These are phyloP conservation scores for Cydonia oblonga DNA, from an alignment of 331 rosid species.

Conservation along the genomic window DNA sequence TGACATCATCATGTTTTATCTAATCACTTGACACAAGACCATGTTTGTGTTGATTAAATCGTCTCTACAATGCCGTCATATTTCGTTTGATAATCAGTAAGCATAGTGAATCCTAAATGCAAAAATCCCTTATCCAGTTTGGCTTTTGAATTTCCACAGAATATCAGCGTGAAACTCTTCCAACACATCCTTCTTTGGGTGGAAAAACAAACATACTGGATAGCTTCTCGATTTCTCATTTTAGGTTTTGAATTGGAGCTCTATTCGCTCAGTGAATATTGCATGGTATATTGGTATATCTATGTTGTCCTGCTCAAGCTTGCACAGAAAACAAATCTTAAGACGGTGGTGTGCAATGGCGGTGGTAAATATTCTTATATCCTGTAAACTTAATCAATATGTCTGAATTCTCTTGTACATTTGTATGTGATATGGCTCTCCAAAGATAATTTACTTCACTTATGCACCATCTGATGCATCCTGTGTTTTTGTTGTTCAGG, in stretches of 20 bases:
- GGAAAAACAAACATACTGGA: conserved; percentile 94
- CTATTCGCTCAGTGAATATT: conserved; percentile 71
- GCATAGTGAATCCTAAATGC: neutral
- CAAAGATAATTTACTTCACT: neutral
- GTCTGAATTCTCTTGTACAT: neutral
- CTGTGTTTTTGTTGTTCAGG: conserved; percentile 39
- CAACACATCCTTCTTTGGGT: conserved; percentile 86
- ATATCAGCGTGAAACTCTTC: conserved; percentile 47
- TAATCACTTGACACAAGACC: neutral
- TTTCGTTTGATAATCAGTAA: neutral
- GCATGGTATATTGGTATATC: conserved; percentile 96
- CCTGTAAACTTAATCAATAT: neutral
- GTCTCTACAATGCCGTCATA: neutral
- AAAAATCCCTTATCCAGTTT: conserved; percentile 1
- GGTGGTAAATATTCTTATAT: conserved; percentile 35
- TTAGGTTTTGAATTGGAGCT: conserved; percentile 92
- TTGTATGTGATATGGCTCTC: neutral
- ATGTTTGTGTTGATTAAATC: neutral
- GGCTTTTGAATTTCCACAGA: conserved; percentile 53
- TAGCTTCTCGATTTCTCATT: conserved; percentile 82
- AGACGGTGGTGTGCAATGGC: conserved; percentile 35
- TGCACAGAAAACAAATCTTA: conserved; percentile 67
- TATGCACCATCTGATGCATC: conserved; percentile 1
- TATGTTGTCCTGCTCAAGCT: conserved; percentile 63
- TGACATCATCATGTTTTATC: neutral